Evolutionary conservation across 2,329 filamentous ascomycete species (phyloP), one percentile per base, ranked within the genome.

Genomic region (Aureobasidium subglaciale): DNA sequence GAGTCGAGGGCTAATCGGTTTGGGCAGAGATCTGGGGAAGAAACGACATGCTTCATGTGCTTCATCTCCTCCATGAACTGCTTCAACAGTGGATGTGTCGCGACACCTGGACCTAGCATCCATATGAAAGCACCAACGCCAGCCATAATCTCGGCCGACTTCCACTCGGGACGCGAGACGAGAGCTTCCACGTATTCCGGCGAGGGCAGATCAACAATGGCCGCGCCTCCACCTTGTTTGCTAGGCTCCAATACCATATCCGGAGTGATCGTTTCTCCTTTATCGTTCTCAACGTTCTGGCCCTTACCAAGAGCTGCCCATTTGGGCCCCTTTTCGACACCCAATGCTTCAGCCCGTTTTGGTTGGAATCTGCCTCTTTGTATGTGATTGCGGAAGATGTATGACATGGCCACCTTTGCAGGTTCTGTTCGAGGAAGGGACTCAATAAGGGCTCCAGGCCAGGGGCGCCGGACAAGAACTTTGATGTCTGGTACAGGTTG

Each of bases 331-430:
- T 75, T 78, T 18, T 73, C 71, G 0, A 97, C 80, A 1, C 85
- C 85, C 2, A 90, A 72, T 25, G 73, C 75, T 59, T 73, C 77
- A 0, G 90, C 92, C 56, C 77, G 81, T 45, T 78, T 67, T 0
- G 81, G 73, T 58, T 88, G 78, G 65, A 99, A 96, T 64, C 86
- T 92, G 52, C 93, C 93, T 54, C 93, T 82, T 54, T 86, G 79
- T 34, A 84, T 77, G 59, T 90, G 83, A 54, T 82, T 83, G 62
- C 89, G 88, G 66, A 95, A 79, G 57, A 99, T 85, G 70, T 99
- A 99, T 57, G 87, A 95, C 62, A 96, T 75, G 5, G 89, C 85
- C 43, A 85, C 83, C 25, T 75, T 74, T 1, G 82, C 82, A 5
- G 85, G 86, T 18, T 75, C 72, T 0, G 88, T 88, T 0, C 76